A percentile compares a stretch with the other conserved stretches of the same genome.
Evolutionary conservation across 73 alveolate species (phyloP).

Genomic region (Blepharisma japonicum): DNA sequence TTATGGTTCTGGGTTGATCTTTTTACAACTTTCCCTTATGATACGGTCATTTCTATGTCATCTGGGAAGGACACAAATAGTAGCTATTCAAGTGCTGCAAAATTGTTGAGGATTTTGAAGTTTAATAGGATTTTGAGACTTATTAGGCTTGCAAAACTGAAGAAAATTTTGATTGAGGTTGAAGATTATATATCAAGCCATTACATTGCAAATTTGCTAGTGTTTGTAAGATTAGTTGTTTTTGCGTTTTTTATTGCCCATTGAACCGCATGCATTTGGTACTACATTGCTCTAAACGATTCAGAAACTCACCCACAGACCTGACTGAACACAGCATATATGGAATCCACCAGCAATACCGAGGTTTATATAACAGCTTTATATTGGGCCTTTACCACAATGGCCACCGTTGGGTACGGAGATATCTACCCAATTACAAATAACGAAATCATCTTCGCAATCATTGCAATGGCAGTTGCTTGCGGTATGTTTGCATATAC

Average conservation of each 20-base stretch:
- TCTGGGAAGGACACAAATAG: neutral
- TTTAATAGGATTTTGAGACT: conserved; percentile 64
- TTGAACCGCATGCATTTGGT: conserved; percentile 64
- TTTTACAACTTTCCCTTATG: conserved; percentile 64
- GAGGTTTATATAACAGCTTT: conserved; percentile 56
- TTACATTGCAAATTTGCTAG: conserved; percentile 31
- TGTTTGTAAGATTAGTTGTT: conserved; percentile 35
- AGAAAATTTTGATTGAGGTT: conserved; percentile 57
- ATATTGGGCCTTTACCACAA: conserved; percentile 81
- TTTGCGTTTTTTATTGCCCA: conserved; percentile 48
- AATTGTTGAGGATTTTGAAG: conserved; percentile 52
- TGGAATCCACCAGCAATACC: conserved; percentile 15
- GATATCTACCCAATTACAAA: conserved; percentile 77
- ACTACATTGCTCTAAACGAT: conserved; percentile 43
- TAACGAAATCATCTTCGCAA: conserved; percentile 65
- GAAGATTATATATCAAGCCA: conserved; percentile 66
- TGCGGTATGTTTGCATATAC: conserved; percentile 84
- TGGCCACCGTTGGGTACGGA: conserved; percentile 91
- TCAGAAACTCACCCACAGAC: conserved; percentile 30
- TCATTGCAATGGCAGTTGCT: conserved; percentile 69
- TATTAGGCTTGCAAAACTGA: conserved; percentile 60
- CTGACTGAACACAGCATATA: conserved; percentile 44
- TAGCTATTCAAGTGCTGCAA: conserved; percentile 38
- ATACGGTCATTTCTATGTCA: conserved; percentile 39
- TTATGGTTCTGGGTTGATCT: conserved; percentile 72